phyloP scores from a whole-genome alignment of 345 rosid species.

The Rhodamnia argentea region DNA sequence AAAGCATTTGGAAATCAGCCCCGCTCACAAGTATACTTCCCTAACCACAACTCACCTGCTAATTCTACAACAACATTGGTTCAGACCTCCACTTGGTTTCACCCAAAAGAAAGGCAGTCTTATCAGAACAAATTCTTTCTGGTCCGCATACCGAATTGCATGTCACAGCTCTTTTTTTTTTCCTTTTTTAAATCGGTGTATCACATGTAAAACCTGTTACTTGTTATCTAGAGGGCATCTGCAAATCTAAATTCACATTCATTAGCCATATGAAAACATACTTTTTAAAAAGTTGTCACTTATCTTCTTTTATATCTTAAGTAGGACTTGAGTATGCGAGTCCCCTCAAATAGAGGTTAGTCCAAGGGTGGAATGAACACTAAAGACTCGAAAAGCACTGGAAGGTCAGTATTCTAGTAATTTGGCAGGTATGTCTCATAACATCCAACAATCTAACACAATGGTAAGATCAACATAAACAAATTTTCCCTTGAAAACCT shows the following conservation, averaged over 20 bases:
- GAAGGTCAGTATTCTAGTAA: background rate
- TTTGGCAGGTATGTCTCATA: background rate
- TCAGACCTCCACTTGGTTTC: background rate
- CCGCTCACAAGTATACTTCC: background rate
- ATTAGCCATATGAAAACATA: background rate
- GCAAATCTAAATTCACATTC: background rate
- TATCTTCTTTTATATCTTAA: background rate
- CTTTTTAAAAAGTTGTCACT: background rate
- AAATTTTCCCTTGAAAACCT: background rate
- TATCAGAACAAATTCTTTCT: background rate
- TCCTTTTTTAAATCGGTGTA: background rate
- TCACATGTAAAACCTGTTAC: background rate
- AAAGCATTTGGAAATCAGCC: background rate
- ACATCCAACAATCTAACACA: background rate
- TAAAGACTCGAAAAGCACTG: background rate
- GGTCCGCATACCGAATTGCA: background rate
- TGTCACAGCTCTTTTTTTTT: background rate
- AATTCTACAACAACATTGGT: background rate
- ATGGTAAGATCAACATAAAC: background rate
- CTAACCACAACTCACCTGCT: background rate
- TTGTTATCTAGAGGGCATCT: background rate
- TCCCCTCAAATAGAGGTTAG: background rate
- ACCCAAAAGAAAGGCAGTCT: background rate
- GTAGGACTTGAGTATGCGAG: background rate
- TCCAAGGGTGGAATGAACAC: background rate